phyloP scores from a whole-genome alignment of 2,329 filamentous ascomycete species.

The Trichophaea hybrida region DNA sequence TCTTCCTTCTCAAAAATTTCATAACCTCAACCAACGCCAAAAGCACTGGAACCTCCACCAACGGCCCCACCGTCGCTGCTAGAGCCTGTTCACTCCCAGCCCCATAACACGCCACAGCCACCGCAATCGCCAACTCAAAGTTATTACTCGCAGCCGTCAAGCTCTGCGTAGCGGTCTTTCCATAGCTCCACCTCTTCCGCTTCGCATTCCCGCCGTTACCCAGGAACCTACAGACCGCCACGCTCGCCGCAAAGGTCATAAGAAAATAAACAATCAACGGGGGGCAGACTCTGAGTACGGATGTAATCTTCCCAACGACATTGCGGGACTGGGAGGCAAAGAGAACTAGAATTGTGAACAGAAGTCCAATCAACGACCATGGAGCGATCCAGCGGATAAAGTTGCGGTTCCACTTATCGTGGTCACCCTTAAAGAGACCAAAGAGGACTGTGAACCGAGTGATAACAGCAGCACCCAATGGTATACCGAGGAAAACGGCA shows the following conservation, averaged over 20 bases:
- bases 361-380: constrained; percentile 63
- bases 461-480: constrained; percentile 62
- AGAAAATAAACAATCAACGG: constrained; percentile 71
- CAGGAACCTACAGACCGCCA: constrained; percentile 46
- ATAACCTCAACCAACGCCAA: constrained; percentile 62
- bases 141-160: constrained; percentile 89
- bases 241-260: constrained; percentile 56
- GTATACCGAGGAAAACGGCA: constrained; percentile 72
- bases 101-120: constrained; percentile 69
- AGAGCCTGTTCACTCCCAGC: constrained; percentile 64
- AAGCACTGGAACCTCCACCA: constrained; percentile 76
- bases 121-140: constrained; percentile 81
- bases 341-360: constrained; percentile 76
- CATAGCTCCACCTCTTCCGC: constrained; percentile 37
- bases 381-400: constrained; percentile 60
- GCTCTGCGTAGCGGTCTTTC: constrained; percentile 57
- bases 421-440: constrained; percentile 32
- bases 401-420: constrained; percentile 46
- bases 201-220: constrained; percentile 42
- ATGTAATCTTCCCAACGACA: constrained; percentile 70
- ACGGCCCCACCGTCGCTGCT: constrained; percentile 66
- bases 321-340: constrained; percentile 68
- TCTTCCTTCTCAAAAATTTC: constrained; percentile 42
- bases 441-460: constrained; percentile 51
- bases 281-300: constrained; percentile 65